Evolutionary conservation across 106 monocot genomes (phyloP), one percentile per base, ranked within the genome.

Genomic region (Dendrobium catenatum): DNA sequence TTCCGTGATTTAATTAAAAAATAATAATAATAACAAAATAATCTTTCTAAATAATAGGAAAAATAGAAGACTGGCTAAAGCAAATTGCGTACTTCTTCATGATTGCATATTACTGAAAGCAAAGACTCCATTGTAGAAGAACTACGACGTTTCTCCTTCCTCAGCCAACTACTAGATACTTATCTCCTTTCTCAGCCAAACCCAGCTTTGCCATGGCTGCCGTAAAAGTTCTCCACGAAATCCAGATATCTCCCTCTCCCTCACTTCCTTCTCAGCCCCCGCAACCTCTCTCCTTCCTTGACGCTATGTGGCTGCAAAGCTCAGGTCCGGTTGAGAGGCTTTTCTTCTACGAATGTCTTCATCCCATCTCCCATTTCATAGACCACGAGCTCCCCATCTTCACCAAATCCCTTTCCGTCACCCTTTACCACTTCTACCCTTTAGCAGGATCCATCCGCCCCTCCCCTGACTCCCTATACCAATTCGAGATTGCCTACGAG

Each of bases 261-360:
- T 37, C 80, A 2, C 37, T 49, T 10, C 80, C 77, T 67, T 43
- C 40, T 33, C 61, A 37, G 40, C 6, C 79, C 18, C 11, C 87
- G 2, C 22, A 84, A 2, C 87, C 85, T 22, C 67, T 87, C 26
- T 82, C 84, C 51, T 87, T 81, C 81, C 59, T 85, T 17, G 90
- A 90, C 75, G 19, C 77, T 8, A 0, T 83, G 2, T 90, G 83
- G 83, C 48, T 90, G 20, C 16, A 4, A 2, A 2, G 20, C 29
- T 8, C 19, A 15, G 79, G 86, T 0, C 10, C 13, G 16, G 89
- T 92, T 1, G 81, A 92, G 82, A 81, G 89, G 20, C 72, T 92
- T 72, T 89, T 89, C 85, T 86, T 92, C 88, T 89, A 89, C 42
- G 18, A 24, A 26, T 79, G 80, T 76, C 73, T 78, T 16, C 79